Conservation (phyloP, 192 early-diverging fungal species). For the Backusella tuberculispora region DNA sequence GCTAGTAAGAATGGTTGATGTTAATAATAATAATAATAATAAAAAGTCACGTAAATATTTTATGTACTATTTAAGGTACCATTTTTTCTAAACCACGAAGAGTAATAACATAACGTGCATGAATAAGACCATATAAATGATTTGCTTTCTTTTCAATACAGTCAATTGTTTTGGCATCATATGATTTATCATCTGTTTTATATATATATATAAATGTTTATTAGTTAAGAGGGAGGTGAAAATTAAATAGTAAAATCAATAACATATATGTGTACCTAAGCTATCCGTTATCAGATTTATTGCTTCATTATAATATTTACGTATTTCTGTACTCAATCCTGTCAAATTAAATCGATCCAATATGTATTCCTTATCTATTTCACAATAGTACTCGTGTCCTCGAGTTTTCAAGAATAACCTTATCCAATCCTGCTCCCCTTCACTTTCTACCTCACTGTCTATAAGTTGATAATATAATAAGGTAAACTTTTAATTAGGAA, state of each 20-base stretch:
- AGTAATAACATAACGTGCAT: conserved; percentile 94
- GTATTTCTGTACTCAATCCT: conserved; percentile 84
- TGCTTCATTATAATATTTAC: conserved; percentile 80
- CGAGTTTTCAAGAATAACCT: conserved; percentile 88
- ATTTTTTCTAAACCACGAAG: conserved; percentile 88
- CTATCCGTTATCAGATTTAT: conserved; percentile 90
- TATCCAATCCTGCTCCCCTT: conserved; percentile 79
- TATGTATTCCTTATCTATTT: conserved; percentile 95
- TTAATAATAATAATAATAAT: background rate
- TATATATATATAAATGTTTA: no score
- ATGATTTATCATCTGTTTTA: conserved; percentile 59
- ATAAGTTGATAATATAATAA: conserved; percentile 44
- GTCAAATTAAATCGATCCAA: conserved; percentile 96
- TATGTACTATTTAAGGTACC: conserved; percentile 44
- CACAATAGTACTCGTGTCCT: conserved; percentile 96
- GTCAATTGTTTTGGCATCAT: conserved; percentile 67
- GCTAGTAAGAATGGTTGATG: conserved; percentile 29
- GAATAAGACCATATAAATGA: conserved; percentile 95
- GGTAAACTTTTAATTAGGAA: background rate
- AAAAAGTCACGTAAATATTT: background rate
- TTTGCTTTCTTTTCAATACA: conserved; percentile 84
- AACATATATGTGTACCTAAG: conserved; percentile 47
- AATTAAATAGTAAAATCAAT: background rate
- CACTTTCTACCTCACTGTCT: conserved; percentile 54
- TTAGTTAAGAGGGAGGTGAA: background rate